These are phyloP conservation scores for Umbelopsis isabellina DNA, from an alignment of 192 early-diverging fungal genomes.

Conservation along the genomic window DNA sequence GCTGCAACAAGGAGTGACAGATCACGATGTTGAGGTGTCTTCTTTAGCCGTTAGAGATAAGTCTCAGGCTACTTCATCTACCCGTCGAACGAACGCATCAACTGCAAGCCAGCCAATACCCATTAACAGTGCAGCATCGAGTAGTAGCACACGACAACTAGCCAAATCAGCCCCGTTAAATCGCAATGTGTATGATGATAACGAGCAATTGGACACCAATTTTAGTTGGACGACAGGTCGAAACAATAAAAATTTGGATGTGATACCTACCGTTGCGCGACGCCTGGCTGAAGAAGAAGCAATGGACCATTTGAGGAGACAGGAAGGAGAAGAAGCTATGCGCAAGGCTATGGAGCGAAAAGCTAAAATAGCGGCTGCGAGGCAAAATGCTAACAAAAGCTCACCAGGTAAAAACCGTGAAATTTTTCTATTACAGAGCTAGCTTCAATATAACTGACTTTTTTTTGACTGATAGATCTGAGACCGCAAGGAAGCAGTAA, in stretches of 20 bases:
- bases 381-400: background rate
- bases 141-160: background rate
- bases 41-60: constrained; percentile 1
- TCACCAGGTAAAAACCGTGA: background rate
- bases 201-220: background rate
- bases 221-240: constrained; percentile 8
- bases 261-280: constrained; percentile 7
- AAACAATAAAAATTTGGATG: constrained; percentile 8
- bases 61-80: no score
- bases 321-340: constrained; percentile 18
- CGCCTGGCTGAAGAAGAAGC: constrained; percentile 13
- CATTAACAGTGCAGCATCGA: background rate
- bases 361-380: constrained; percentile 9
- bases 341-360: constrained; percentile 5
- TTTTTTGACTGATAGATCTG: no score
- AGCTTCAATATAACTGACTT: no score
- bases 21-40: background rate
- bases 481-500: no score
- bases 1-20: background rate
- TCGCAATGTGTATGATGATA: background rate
- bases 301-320: constrained; percentile 1
- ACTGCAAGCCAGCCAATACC: constrained; percentile 1
- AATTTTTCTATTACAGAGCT: no score
- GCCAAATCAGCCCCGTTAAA: constrained; percentile 3
- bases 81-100: background rate